Evolutionary conservation across 129 eudicot species (phyloP).

Genomic region (Silybum marianum): DNA sequence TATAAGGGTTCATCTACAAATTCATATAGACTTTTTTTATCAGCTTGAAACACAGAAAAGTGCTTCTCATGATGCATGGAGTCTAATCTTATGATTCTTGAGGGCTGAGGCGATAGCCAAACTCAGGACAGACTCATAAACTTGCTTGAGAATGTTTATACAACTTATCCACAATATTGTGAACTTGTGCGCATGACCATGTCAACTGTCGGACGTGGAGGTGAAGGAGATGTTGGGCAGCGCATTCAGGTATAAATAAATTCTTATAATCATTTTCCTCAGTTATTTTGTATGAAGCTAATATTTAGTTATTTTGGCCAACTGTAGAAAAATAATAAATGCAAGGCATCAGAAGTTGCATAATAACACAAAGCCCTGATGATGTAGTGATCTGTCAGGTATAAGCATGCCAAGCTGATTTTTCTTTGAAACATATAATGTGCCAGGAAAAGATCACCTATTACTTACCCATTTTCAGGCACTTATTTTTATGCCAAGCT

Average conservation of each 20-base stretch:
- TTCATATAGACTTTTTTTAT: neutral
- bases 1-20: neutral
- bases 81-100: too few species aligned
- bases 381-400: slow-evolving; percentile 98
- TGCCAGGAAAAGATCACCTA: neutral
- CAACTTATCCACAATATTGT: slow-evolving; percentile 61
- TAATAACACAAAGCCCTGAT: slow-evolving; percentile 98
- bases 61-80: neutral
- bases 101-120: too few species aligned
- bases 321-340: slow-evolving; percentile 79
- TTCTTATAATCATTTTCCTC: neutral
- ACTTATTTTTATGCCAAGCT: too few species aligned
- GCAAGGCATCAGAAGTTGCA: slow-evolving; percentile 98
- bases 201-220: slow-evolving; percentile 99
- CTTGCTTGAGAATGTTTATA: slow-evolving; percentile 71
- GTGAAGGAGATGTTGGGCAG: slow-evolving; percentile 99
- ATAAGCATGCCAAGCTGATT: slow-evolving; percentile 21
- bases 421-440: neutral
- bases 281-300: neutral
- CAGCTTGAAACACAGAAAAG: neutral
- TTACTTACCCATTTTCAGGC: slow-evolving; percentile 53
- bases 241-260: slow-evolving; percentile 43
- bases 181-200: slow-evolving; percentile 85
- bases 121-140: slow-evolving; percentile 94
- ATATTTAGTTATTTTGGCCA: neutral